These are phyloP conservation scores for Cryptococcus jaspeensis DNA, from an alignment of 1,284 basidiomycete genomes.

Conservation along the genomic window DNA sequence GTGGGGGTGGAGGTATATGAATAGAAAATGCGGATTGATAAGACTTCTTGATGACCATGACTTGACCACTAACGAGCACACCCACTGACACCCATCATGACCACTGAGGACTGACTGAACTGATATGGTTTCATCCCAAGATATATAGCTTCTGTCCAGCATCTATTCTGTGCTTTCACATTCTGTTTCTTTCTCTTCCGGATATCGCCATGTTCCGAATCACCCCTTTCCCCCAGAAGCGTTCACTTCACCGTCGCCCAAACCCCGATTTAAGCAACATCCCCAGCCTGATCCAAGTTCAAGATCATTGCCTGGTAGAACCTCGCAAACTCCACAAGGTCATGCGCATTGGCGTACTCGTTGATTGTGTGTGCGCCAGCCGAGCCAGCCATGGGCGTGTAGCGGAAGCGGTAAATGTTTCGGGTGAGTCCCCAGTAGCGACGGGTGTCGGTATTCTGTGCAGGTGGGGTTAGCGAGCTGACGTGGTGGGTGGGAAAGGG, in stretches of 20 bases:
- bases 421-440: constrained; percentile 51
- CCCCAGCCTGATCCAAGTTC: constrained; percentile 27
- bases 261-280: constrained; percentile 11
- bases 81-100: no score
- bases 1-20: no score
- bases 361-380: constrained; percentile 55
- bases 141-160: no score
- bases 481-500: neutral
- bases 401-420: constrained; percentile 55
- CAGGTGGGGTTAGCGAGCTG: constrained; percentile 2
- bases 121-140: no score
- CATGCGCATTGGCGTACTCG: constrained; percentile 41
- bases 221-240: neutral
- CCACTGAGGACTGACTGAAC: no score
- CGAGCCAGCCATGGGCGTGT: constrained; percentile 39
- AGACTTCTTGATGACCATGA: no score
- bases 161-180: no score
- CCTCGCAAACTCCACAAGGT: constrained; percentile 32
- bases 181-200: no score
- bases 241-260: neutral
- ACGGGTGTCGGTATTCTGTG: constrained; percentile 53
- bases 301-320: constrained; percentile 37
- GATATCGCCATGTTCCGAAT: no score
- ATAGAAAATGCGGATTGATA: no score
- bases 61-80: no score